Evolutionary conservation across 257 asterid species (phyloP).

Genomic region (Lavandula angustifolia): DNA sequence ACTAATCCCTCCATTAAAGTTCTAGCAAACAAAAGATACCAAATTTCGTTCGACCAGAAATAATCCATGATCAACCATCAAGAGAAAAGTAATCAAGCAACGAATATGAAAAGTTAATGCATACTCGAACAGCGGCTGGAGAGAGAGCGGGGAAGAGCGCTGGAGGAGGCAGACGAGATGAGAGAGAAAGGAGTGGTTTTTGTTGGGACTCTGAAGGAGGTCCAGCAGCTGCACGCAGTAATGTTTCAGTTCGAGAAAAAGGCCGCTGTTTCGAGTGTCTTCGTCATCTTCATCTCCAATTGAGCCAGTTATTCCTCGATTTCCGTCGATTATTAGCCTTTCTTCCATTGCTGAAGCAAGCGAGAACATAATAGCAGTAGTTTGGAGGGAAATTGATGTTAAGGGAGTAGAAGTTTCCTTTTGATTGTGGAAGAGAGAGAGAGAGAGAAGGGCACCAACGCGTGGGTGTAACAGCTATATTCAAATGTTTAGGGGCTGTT

Average conservation of each 20-base stretch:
- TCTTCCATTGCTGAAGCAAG: slow-evolving; percentile 35
- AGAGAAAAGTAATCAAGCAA: slow-evolving; percentile 16
- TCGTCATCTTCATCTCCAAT: slow-evolving; percentile 34
- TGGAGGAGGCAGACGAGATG: slow-evolving; percentile 64
- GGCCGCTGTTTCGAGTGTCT: slow-evolving; percentile 30
- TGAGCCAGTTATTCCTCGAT: background rate
- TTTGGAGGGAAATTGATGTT: slow-evolving; percentile 16
- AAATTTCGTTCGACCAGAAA: background rate
- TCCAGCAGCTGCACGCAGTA: slow-evolving; percentile 59
- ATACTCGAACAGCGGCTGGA: slow-evolving; percentile 81
- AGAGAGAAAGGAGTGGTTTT: slow-evolving; percentile 40
- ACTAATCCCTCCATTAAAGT: slow-evolving; percentile 5
- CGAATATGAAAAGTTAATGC: slow-evolving; percentile 2
- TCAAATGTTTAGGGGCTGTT: background rate
- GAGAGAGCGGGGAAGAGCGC: slow-evolving; percentile 48
- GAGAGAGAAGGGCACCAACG: background rate
- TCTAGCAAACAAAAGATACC: background rate
- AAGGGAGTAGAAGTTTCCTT: background rate
- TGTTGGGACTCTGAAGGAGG: slow-evolving; percentile 60
- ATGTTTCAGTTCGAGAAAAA: slow-evolving; percentile 62
- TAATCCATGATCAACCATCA: slow-evolving; percentile 1
- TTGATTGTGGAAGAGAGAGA: slow-evolving; percentile 16
- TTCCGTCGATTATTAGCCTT: slow-evolving; percentile 17
- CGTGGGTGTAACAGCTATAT: background rate
- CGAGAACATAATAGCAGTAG: background rate